Percentiles rank a stretch among this genome's conserved stretches.
Conservation (phyloP, 176 grass and related monocot species). For the Pontederia paniculata region DNA sequence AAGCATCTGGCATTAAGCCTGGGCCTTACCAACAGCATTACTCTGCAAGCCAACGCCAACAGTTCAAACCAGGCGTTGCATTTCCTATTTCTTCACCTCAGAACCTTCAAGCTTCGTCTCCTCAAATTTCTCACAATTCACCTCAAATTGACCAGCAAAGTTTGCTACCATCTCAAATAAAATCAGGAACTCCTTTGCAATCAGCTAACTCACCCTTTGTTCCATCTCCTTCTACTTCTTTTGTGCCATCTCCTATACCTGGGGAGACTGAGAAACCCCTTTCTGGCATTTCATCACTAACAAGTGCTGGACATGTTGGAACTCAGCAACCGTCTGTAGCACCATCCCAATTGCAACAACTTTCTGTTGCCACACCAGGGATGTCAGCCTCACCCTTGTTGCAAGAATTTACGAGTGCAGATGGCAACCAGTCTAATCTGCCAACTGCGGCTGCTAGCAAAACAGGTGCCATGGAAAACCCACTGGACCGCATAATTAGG, state of each 20-base stretch:
- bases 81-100: conserved; percentile 92
- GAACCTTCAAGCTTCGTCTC: conserved; percentile 85
- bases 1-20: conserved; percentile 59
- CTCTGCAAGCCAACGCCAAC: conserved; percentile 28
- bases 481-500: conserved; percentile 76
- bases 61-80: conserved; percentile 44
- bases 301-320: conserved; percentile 43
- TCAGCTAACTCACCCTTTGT: conserved; percentile 66
- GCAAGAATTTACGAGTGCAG: conserved; percentile 67
- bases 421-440: conserved; percentile 58
- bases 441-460: conserved; percentile 46
- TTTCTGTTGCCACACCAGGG: conserved; percentile 80
- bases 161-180: conserved; percentile 64
- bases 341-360: conserved; percentile 44
- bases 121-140: conserved; percentile 85
- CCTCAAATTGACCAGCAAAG: conserved; percentile 85
- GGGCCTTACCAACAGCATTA: conserved; percentile 63
- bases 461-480: conserved; percentile 59
- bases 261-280: conserved; percentile 63
- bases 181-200: conserved; percentile 72
- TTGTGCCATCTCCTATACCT: conserved; percentile 69
- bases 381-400: conserved; percentile 90
- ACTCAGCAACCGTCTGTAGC: conserved; percentile 43
- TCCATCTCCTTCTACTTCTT: conserved; percentile 75
- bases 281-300: conserved; percentile 49